phyloP scores from a whole-genome alignment of 2,329 filamentous ascomycete genomes.

The Botryotinia globosa region DNA sequence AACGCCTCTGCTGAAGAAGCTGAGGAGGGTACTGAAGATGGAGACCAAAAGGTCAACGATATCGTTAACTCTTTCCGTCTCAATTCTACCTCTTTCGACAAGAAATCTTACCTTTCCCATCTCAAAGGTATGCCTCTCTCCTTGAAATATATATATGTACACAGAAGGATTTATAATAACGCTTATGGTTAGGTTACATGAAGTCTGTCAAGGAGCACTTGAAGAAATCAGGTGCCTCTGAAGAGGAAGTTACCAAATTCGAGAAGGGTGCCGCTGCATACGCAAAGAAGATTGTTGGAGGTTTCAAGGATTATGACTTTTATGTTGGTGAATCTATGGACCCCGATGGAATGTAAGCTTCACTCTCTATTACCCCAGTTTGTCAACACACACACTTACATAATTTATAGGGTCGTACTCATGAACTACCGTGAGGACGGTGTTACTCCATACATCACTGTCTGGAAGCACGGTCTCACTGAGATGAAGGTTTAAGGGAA shows the following conservation, averaged over 20 bases:
- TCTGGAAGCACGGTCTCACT: conserved; percentile 93
- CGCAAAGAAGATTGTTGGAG: conserved; percentile 75
- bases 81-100: conserved; percentile 74
- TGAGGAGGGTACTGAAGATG: conserved; percentile 67
- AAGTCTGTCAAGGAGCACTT: conserved; percentile 77
- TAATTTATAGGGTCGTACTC: conserved; percentile 66
- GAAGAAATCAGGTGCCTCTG: conserved; percentile 58
- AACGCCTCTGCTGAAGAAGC: conserved; percentile 94
- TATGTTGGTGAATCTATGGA: conserved; percentile 90
- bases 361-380: not conserved
- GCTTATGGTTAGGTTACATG: conserved; percentile 69
- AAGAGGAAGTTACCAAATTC: conserved; percentile 72
- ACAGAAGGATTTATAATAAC: conserved; percentile 1
- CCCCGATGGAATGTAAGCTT: conserved; percentile 83
- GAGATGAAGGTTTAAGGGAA: conserved; percentile 82
- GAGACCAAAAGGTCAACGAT: conserved; percentile 77
- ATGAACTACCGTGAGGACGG: conserved; percentile 98
- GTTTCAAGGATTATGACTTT: conserved; percentile 97
- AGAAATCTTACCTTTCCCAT: conserved; percentile 79
- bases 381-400: conserved; percentile 13
- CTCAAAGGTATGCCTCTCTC: conserved; percentile 69
- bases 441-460: conserved; percentile 78
- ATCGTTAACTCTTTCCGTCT: conserved; percentile 91
- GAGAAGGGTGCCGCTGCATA: conserved; percentile 70
- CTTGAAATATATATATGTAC: not conserved